Base-by-base conservation (phyloP, 139 green algal species). In the Tetratostichococcus sp. region DNA sequence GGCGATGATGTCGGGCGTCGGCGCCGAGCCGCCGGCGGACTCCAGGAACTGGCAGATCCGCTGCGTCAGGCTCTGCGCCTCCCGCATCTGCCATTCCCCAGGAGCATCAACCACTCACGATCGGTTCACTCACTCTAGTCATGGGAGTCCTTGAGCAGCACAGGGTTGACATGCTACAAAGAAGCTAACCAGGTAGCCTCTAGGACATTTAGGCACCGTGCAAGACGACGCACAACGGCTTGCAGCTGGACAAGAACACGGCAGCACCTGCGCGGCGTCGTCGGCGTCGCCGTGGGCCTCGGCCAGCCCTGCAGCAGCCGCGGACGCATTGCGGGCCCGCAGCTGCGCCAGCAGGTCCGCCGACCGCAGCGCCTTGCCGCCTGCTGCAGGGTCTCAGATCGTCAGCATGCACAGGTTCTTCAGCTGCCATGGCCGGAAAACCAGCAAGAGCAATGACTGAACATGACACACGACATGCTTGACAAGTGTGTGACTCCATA, bases 1-100 rank as follows among this genome's bases (percentile, higher is more conserved):
- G 14, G 66, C 57, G 65, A 94, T 79, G 72, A 97, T 57, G 28
- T 82, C 73, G 25, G 81, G 78, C 1, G 84, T 93, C 23, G 72
- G 69, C 5, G 69, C 67, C 4, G 78, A 75, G 30, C 88, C 84
- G 0, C 74, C 79, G 2, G 59, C 35, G 0, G 28, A 33, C 28
- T 84, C 57, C 21, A 96, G 69, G 73, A 90, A 93, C 4, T 58
- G 62, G 14, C 86, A 85, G 3, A 94, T 75, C 57, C 83, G 74
- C 1, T 57, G 57, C 2, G 79, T 85, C 68, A 94, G 73, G 28
- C 30, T 50, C 62, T 83, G 70, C 19, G 82, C 84, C 16, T 68
- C 65, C 22, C 28, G 65, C 33, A 65, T 42, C 77, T 75, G 65
- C 58, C 65, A 75, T 22, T 11, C 43, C 5, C 14, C 34, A 6